phyloP scores from a whole-genome alignment of 257 asterid genomes.

The Solanum bulbocastanum region DNA sequence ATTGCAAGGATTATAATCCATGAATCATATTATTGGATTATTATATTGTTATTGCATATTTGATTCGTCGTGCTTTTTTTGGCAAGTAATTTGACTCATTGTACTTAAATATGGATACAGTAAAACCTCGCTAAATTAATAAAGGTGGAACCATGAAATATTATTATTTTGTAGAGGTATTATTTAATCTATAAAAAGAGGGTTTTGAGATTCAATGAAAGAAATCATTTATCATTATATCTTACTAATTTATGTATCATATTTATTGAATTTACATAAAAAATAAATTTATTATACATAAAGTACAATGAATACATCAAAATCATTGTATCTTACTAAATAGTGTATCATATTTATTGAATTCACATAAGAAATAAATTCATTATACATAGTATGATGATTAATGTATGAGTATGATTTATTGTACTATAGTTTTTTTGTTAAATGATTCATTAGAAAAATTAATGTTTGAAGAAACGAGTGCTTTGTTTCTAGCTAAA shows the following conservation, averaged over 20 bases:
- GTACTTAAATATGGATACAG: too few relatives aligned
- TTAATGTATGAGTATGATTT: background rate
- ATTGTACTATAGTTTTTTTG: background rate
- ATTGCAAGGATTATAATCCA: background rate
- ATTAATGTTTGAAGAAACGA: background rate
- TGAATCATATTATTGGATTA: background rate
- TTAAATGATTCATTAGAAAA: background rate
- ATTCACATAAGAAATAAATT: background rate
- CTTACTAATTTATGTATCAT: background rate
- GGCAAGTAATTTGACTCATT: too few relatives aligned
- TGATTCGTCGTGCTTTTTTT: background rate
- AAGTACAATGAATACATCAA: background rate
- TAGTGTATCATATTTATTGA: background rate
- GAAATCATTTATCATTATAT: too few relatives aligned
- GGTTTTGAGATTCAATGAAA: background rate
- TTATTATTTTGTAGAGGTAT: too few relatives aligned
- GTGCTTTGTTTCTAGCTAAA: background rate
- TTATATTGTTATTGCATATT: background rate
- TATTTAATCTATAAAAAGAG: background rate
- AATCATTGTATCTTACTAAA: background rate
- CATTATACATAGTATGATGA: background rate
- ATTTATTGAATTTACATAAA: background rate
- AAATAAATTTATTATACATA: background rate
- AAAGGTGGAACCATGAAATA: too few relatives aligned
- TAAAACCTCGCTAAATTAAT: too few relatives aligned